Evolutionary conservation across 2,329 filamentous ascomycete genomes (phyloP).

Genomic region (Alternaria gansuensis): DNA sequence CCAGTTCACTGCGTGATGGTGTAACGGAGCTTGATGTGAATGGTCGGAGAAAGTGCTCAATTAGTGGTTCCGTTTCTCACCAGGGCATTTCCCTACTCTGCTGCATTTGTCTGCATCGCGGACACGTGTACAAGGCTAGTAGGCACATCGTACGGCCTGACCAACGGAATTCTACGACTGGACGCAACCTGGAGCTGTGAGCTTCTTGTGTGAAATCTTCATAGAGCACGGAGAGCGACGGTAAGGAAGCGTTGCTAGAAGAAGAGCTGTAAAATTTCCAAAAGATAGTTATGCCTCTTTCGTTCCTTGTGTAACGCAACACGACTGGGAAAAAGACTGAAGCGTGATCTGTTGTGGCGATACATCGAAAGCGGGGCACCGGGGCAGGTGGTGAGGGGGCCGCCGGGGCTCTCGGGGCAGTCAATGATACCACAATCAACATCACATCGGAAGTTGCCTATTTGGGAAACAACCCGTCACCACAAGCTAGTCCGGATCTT

Average conservation of each 20-base stretch:
- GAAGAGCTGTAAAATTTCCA: too few species aligned
- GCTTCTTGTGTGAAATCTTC: background rate
- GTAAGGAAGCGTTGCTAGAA: too few species aligned
- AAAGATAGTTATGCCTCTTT: too few species aligned
- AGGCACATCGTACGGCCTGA: constrained; percentile 8
- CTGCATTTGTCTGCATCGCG: constrained; percentile 1
- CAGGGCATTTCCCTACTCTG: constrained; percentile 5
- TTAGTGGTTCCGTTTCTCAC: background rate
- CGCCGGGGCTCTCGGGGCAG: background rate
- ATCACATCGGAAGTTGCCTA: background rate
- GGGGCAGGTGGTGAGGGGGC: background rate
- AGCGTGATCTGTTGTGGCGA: background rate
- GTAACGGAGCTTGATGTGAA: constrained; percentile 36
- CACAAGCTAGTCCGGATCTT: background rate
- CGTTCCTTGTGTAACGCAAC: background rate
- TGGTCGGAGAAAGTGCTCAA: constrained; percentile 22
- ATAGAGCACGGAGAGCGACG: background rate
- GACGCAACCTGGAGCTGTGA: background rate
- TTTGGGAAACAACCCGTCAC: background rate
- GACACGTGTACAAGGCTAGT: constrained; percentile 18
- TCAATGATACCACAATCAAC: background rate
- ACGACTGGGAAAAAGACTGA: background rate
- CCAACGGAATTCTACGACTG: background rate
- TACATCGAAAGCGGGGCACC: background rate
- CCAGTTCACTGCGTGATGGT: constrained; percentile 31